A percentile compares a stretch with the other conserved stretches of the same genome.
Conservation (phyloP, 1,284 basidiomycete species). For the Boletus semigastroideus region DNA sequence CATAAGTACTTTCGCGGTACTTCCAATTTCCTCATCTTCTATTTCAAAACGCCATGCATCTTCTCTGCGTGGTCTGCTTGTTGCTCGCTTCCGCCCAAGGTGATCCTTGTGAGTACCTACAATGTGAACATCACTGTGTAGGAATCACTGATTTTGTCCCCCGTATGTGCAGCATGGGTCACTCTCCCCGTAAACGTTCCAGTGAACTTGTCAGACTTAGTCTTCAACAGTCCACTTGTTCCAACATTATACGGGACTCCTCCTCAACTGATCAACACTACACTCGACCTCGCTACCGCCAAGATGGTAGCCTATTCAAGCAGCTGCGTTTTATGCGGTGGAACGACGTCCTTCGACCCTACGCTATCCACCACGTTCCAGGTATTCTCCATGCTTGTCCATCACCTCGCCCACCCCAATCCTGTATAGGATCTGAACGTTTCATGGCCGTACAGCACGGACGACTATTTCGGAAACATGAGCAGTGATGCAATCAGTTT, state of each 20-base stretch:
- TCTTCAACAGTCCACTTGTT: slow-evolving; percentile 20
- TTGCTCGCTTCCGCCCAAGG: background rate
- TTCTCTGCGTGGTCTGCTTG: background rate
- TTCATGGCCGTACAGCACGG: slow-evolving; percentile 11
- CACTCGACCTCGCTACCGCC: slow-evolving; percentile 17
- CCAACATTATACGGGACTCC: slow-evolving; percentile 23
- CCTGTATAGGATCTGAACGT: slow-evolving; percentile 5
- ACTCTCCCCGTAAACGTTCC: slow-evolving; percentile 16
- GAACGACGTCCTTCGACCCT: slow-evolving; percentile 18
- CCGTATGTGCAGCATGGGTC: slow-evolving; percentile 11
- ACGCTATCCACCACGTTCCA: slow-evolving; percentile 21
- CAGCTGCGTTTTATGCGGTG: slow-evolving; percentile 23
- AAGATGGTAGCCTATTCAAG: slow-evolving; percentile 19
- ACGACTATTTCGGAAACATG: slow-evolving; percentile 12
- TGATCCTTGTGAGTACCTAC: slow-evolving; percentile 2
- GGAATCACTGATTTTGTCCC: background rate
- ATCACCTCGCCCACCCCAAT: background rate
- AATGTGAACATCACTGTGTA: background rate
- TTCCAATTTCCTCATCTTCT: background rate
- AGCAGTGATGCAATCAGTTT: slow-evolving; percentile 15
- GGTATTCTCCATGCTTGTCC: slow-evolving; percentile 6
- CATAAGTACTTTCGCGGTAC: background rate
- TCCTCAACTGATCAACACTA: slow-evolving; percentile 22
- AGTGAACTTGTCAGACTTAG: slow-evolving; percentile 6
- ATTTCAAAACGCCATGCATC: background rate